Evolutionary conservation across 345 rosid genomes (phyloP).

Genomic region (Orychophragmus violaceus): DNA sequence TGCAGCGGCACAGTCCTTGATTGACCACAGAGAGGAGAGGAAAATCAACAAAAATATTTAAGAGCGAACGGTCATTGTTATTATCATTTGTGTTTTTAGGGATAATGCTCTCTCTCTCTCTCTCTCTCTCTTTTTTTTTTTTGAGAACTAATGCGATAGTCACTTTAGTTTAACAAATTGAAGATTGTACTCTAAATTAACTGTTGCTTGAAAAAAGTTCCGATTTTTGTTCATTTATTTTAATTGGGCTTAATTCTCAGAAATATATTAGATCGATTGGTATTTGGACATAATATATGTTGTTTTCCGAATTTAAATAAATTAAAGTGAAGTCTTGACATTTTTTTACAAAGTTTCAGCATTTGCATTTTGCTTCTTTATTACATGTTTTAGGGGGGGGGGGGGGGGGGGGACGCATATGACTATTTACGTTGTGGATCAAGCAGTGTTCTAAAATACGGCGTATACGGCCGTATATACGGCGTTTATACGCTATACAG

Average conservation of each 20-base stretch:
- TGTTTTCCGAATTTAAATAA: background rate
- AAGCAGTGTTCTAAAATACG: too few relatives aligned
- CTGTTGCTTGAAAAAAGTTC: too few relatives aligned
- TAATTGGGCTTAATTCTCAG: background rate
- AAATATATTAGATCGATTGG: too few relatives aligned
- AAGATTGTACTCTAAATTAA: background rate
- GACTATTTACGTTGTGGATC: too few relatives aligned
- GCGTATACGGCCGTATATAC: too few relatives aligned
- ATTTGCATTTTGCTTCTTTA: background rate
- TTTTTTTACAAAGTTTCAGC: background rate
- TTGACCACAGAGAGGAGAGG: conserved; percentile 11
- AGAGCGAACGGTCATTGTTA: conserved; percentile 16
- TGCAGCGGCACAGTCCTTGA: conserved; percentile 15
- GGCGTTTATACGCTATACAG: too few relatives aligned
- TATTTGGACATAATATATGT: background rate
- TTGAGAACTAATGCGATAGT: too few relatives aligned
- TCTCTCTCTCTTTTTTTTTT: too few relatives aligned
- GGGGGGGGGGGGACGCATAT: too few relatives aligned
- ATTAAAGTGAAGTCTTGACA: background rate
- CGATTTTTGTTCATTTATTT: too few relatives aligned
- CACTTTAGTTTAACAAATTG: background rate
- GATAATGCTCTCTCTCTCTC: too few relatives aligned
- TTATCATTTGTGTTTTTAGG: background rate
- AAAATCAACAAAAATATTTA: conserved; percentile 4
- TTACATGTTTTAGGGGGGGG: too few relatives aligned